Evolutionary conservation across 176 grass and related monocot genomes (phyloP).

Genomic region (Typha latifolia): DNA sequence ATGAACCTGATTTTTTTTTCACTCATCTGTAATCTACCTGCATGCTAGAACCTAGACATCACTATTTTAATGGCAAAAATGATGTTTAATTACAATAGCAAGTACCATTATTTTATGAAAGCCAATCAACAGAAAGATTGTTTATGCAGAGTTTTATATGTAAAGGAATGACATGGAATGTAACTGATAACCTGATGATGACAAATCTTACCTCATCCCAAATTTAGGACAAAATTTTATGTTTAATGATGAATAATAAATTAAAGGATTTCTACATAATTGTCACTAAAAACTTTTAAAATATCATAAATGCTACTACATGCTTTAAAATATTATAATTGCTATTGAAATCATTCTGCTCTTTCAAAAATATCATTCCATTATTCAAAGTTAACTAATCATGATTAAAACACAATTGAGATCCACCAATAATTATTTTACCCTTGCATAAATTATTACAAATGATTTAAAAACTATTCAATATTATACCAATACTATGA

Average conservation of each 20-base stretch:
- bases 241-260: no score
- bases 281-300: no score
- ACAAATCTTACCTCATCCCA: background rate
- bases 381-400: no score
- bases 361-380: no score
- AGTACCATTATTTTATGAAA: background rate
- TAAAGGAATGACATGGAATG: background rate
- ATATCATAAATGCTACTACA: no score
- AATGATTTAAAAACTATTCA: no score
- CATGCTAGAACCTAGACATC: slow-evolving; percentile 5
- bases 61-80: background rate
- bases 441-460: no score
- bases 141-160: background rate
- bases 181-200: background rate
- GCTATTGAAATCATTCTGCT: no score
- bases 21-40: slow-evolving; percentile 36
- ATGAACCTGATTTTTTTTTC: slow-evolving; percentile 57
- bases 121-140: background rate
- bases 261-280: no score
- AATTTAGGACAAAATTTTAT: background rate
- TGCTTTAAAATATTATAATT: no score
- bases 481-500: no score
- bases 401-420: background rate
- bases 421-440: background rate
- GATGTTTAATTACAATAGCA: background rate